These are phyloP conservation scores for Spatholobus suberectus DNA, from an alignment of 306 rosid species.

Conservation along the genomic window DNA sequence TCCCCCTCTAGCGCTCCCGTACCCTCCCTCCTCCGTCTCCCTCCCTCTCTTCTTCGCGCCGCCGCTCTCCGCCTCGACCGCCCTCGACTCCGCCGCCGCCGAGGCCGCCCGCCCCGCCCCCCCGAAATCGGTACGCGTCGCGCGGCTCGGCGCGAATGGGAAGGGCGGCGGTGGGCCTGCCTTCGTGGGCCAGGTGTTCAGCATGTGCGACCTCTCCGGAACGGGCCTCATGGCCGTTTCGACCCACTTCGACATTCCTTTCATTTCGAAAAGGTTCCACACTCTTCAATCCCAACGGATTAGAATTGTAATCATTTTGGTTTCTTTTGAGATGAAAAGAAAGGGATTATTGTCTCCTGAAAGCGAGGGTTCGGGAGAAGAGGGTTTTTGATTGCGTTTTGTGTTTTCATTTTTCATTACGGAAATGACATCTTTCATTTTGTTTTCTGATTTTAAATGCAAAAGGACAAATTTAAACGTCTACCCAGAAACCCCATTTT, in stretches of 20 bases:
- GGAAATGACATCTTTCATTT: background rate
- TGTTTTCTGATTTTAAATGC: background rate
- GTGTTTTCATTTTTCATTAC: background rate
- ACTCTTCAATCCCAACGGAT: background rate
- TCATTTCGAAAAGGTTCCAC: slow-evolving; percentile 79
- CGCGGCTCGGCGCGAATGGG: slow-evolving; percentile 51
- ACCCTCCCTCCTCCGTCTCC: slow-evolving; percentile 38
- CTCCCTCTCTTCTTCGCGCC: slow-evolving; percentile 58
- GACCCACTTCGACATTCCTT: slow-evolving; percentile 87
- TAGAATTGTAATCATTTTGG: background rate
- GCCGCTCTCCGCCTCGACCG: slow-evolving; percentile 26
- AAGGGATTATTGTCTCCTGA: background rate
- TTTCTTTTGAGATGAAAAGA: background rate
- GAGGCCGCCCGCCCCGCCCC: slow-evolving; percentile 55
- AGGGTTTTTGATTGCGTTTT: background rate
- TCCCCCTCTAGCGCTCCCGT: slow-evolving; percentile 32
- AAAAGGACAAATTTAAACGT: background rate
- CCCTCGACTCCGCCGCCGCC: slow-evolving; percentile 39
- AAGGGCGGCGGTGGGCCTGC: slow-evolving; percentile 82
- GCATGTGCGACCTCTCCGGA: slow-evolving; percentile 98
- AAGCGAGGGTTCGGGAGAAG: no score
- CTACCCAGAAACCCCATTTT: background rate
- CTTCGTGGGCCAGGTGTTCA: slow-evolving; percentile 97
- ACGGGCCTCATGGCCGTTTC: slow-evolving; percentile 98
- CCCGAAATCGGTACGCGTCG: slow-evolving; percentile 64